Evolutionary conservation across 345 rosid genomes (phyloP), one percentile per base, ranked within the genome.

Genomic region (Camelina sativa): DNA sequence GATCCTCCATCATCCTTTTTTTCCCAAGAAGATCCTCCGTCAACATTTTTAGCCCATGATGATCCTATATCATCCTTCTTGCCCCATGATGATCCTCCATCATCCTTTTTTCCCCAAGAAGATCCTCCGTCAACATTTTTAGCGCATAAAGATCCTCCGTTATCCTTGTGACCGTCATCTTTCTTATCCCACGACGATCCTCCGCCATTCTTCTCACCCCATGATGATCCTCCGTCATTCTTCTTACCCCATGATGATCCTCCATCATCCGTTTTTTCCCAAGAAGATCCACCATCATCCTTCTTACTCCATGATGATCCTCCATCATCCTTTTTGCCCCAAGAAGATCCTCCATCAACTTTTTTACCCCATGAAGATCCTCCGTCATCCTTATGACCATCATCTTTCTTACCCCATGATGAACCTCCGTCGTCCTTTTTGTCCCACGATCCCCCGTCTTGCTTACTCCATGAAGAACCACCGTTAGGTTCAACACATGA

Each of bases 401-500:
- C 72, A 34, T 34, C 37, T 34, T 34, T 34, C 37, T 34, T 34
- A 34, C 7, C 9, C 37, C 37, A 34, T 34, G 37, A 34, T 34
- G 37, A 34, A 7, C 40, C 74, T 3, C 23, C 4, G 30, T 37
- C 86, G 34, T 19, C 65, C 8, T 73, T 11, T 4, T 56, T 74
- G 20, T 10, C 55, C 77, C 71, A 72, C 0, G 50, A 8, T 6
- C 19, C 67, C 50, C 51, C 68, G n/a, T 48, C 76, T 4, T 51
- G 9, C 51, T 62, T 67, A 67, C 71, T 80, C 88, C 87, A 85
- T 60, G 46, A 77, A 44, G 63, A 75, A 4, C 75, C 75, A 8
- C 40, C 7, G 3, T n/a, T 85, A 88, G 89, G 85, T 69, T 74
- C 77, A 19, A 58, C 83, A 65, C 82, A 76, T 51, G 79, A 62